Conservation (phyloP, 257 asterid species). For the Orobanche coerulescens region DNA sequence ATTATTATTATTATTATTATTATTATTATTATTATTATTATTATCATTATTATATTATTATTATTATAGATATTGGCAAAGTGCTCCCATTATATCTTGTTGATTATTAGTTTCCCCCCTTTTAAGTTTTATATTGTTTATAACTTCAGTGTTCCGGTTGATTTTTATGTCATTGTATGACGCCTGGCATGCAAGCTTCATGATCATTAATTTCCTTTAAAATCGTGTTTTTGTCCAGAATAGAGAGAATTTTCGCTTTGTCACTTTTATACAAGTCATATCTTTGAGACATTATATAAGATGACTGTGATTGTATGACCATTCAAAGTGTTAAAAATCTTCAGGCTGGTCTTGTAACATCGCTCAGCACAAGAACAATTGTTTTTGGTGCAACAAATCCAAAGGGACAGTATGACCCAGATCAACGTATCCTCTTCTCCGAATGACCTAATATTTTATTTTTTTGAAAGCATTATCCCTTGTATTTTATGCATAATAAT, state of each 20-base stretch:
- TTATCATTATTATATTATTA: too few species aligned
- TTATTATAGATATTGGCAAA: too few species aligned
- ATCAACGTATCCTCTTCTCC: slow-evolving; percentile 68
- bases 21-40: too few species aligned
- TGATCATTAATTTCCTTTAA: neutral
- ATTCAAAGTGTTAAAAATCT: slow-evolving; percentile 5
- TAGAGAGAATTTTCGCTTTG: neutral
- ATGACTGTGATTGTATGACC: neutral
- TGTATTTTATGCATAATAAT: neutral
- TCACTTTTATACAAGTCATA: slow-evolving; percentile 3
- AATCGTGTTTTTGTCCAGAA: neutral
- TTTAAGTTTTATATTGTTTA: neutral
- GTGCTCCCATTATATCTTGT: slow-evolving; percentile 7
- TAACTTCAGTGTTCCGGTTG: neutral
- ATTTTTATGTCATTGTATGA: neutral
- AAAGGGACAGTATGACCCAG: slow-evolving; percentile 96
- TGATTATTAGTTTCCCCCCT: slow-evolving; percentile 5
- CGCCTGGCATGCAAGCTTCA: slow-evolving; percentile 7
- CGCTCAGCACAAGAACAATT: slow-evolving; percentile 85
- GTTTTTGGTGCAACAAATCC: slow-evolving; percentile 99
- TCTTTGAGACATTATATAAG: neutral
- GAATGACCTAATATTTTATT: slow-evolving; percentile 4
- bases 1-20: too few species aligned
- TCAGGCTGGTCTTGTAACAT: slow-evolving; percentile 99
- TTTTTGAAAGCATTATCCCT: neutral